Evolutionary conservation across 1,139 yeast genomes (phyloP), one percentile per base, ranked within the genome.

Genomic region (Saccharomyces hybrid): DNA sequence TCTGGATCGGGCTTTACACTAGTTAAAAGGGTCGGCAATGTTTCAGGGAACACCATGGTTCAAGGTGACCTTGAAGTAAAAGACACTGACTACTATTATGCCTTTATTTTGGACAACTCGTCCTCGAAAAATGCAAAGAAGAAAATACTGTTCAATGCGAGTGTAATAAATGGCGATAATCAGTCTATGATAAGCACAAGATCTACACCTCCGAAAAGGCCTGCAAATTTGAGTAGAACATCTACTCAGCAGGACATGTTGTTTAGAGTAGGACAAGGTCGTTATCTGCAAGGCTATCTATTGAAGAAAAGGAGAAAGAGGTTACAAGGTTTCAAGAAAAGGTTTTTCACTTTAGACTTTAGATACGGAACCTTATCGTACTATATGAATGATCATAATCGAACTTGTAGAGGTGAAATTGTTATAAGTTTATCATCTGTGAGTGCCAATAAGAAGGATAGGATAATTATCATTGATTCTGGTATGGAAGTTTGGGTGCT

Each of bases 401-500:
- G 82, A 55, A 82, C 84, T 58, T 78, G 89, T 57, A 79, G 98
- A 56, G 99, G 99, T 53, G 93, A 89, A 64, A 90, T 93, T 89
- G 95, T 95, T 21, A 82, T 93, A 50, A 82, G 80, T 53, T 79
- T 86, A 50, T 83, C 96, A 8, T 88, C 87, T 27, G 82, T 93
- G 2, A 82, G 95, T 56, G 97, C 96, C 1, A 84, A 86, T 63
- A 77, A 82, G 31, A 79, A 80, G 53, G 80, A 81, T 28, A 74
- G 82, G 52, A 87, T 87, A 63, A 83, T 93, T 51, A 84, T 86
- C 53, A 79, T 93, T 59, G 98, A 93, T 69, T 89, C 97, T 0
- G 99, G 99, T 2, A 85, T 93, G 84, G 99, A 93, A 68, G 83
- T 88, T 14, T 93, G 99, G 99, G 83, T 82, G 51, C 75, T 93